Conservation (phyloP, 2,329 filamentous ascomycete genomes). For the Chaetomiaceae sp. region DNA sequence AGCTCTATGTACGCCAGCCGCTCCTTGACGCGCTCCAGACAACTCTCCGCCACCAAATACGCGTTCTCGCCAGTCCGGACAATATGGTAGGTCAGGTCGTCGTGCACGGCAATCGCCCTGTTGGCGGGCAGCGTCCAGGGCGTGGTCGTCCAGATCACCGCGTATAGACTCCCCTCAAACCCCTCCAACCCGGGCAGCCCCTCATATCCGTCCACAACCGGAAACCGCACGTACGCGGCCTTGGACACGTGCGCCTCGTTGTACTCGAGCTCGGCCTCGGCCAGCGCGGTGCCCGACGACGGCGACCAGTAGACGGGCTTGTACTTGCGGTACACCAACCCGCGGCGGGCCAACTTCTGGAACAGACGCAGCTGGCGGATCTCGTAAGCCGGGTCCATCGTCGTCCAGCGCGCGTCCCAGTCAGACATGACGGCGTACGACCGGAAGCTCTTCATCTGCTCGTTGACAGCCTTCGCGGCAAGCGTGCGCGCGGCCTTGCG, state of each 20-base stretch:
- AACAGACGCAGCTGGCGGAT: conserved; percentile 70
- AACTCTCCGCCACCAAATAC: conserved; percentile 65
- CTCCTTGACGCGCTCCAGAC: conserved; percentile 54
- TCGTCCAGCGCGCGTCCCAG: conserved; percentile 71
- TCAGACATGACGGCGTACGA: conserved; percentile 75
- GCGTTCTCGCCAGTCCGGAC: conserved; percentile 52
- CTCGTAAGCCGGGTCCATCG: conserved; percentile 72
- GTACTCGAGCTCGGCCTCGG: conserved; percentile 81
- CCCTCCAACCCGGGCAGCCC: conserved; percentile 27
- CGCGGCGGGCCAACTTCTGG: conserved; percentile 64
- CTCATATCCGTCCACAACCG: conserved; percentile 42
- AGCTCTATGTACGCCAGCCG: conserved; percentile 45
- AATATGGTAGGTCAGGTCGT: conserved; percentile 66
- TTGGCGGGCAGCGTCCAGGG: conserved; percentile 97
- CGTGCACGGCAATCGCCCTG: conserved; percentile 75
- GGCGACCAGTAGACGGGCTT: conserved; percentile 87
- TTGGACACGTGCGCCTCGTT: conserved; percentile 66
- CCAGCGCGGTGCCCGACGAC: conserved; percentile 70
- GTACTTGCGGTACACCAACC: conserved; percentile 68
- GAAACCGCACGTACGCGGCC: conserved; percentile 76
- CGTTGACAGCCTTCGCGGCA: conserved; percentile 60
- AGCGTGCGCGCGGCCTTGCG: conserved; percentile 59
- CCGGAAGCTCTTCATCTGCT: conserved; percentile 68
- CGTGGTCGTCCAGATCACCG: conserved; percentile 98
- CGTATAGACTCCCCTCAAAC: conserved; percentile 52